Conservation (phyloP, 495 filamentous ascomycete genomes). For the Hyaloscypha finlandica region DNA sequence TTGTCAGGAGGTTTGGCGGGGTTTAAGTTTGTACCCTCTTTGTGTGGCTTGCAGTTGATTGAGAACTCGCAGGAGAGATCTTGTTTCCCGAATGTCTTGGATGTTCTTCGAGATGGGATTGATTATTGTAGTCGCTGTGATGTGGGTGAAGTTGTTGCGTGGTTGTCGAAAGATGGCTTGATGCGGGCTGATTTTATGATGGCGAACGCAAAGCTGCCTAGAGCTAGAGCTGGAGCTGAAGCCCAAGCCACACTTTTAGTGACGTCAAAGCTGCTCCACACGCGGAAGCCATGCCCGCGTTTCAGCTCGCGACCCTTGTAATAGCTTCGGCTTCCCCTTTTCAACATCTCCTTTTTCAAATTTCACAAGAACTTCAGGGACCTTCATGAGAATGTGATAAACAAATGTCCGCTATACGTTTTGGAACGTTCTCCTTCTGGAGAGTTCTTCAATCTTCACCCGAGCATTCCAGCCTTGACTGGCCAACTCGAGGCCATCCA, state of each 20-base stretch:
- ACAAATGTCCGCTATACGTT: background rate
- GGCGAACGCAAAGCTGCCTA: conserved; percentile 13
- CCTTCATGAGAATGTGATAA: background rate
- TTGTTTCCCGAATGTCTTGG: background rate
- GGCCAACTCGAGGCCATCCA: background rate
- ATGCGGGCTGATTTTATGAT: conserved; percentile 5
- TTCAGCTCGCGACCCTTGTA: background rate
- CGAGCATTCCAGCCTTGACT: background rate
- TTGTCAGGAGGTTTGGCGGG: background rate
- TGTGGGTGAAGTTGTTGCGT: background rate
- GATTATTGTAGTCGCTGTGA: background rate
- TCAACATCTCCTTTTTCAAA: background rate
- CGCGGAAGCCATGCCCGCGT: background rate
- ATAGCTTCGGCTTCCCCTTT: background rate
- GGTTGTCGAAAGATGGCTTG: background rate
- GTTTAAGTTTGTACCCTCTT: background rate
- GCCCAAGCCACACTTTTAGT: background rate
- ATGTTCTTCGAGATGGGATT: background rate
- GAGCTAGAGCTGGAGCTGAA: background rate
- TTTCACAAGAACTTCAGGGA: background rate
- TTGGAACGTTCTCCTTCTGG: background rate
- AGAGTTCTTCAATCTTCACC: background rate
- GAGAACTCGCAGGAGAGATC: background rate
- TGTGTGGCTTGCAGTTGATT: background rate
- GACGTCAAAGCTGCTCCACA: background rate